Conservation (phyloP, 257 asterid genomes). For the Nemophila menziesii region DNA sequence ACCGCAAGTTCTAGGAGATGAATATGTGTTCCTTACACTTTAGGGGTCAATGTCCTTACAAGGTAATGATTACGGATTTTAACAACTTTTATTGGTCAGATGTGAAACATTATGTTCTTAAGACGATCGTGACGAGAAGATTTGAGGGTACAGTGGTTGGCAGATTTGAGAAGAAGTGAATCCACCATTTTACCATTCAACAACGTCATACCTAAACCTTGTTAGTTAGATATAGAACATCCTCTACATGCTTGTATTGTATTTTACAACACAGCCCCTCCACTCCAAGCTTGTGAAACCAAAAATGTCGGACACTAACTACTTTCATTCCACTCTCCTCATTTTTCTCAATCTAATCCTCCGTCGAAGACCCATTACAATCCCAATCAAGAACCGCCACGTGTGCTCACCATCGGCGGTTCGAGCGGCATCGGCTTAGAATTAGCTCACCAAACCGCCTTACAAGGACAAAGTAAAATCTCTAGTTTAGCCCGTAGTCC, state of each 20-base stretch:
- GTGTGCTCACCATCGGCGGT: conserved; percentile 91
- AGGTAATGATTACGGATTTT: too few species aligned
- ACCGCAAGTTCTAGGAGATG: too few species aligned
- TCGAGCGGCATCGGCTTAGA: conserved; percentile 98
- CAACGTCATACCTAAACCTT: too few species aligned
- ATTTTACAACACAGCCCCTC: background rate
- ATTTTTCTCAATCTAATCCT: conserved; percentile 45
- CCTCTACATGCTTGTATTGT: background rate
- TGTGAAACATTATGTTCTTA: too few species aligned
- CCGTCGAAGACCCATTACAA: conserved; percentile 54
- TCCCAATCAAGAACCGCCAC: conserved; percentile 80
- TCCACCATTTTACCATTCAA: too few species aligned
- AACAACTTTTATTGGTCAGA: too few species aligned
- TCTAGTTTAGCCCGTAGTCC: conserved; percentile 61
- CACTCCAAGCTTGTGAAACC: background rate
- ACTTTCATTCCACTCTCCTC: conserved; percentile 35
- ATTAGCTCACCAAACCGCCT: conserved; percentile 64
- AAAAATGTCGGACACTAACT: conserved; percentile 47
- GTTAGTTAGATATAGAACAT: background rate
- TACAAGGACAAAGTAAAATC: conserved; percentile 46
- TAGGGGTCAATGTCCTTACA: too few species aligned
- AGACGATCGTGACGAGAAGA: too few species aligned
- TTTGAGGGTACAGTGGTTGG: too few species aligned
- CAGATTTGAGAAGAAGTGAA: too few species aligned
- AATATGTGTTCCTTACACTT: too few species aligned